phyloP scores from a whole-genome alignment of 2,329 filamentous ascomycete species.

The Trichoderma hamatum region DNA sequence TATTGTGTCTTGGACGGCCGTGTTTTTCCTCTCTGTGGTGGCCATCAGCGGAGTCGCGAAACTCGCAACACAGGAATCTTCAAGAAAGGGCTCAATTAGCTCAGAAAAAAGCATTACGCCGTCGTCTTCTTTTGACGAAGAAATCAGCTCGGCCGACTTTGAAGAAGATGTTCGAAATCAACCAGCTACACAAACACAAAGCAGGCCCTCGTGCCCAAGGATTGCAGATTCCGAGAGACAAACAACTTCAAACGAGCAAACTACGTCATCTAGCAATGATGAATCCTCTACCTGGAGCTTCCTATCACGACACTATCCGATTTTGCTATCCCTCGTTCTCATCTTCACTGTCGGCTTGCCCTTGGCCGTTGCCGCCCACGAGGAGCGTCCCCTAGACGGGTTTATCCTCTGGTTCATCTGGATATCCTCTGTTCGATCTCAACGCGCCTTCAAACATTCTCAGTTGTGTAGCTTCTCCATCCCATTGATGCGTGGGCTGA shows the following conservation, averaged over 20 bases:
- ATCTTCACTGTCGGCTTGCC: constrained; percentile 48
- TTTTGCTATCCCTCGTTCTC: constrained; percentile 39
- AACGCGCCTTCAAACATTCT: constrained; percentile 41
- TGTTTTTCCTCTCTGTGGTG: constrained; percentile 37
- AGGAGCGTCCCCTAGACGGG: constrained; percentile 49
- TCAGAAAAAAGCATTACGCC: constrained; percentile 1
- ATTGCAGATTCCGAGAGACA: constrained; percentile 19
- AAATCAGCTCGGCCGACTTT: not conserved
- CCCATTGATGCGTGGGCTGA: constrained; percentile 38
- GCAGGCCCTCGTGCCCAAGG: not conserved
- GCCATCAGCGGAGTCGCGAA: constrained; percentile 12
- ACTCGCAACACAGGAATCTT: not conserved
- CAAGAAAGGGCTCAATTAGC: constrained; percentile 8
- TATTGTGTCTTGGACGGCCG: constrained; percentile 36
- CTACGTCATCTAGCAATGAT: not conserved
- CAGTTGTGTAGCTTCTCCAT: constrained; percentile 7
- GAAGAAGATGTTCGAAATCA: not conserved
- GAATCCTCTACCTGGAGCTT: constrained; percentile 24
- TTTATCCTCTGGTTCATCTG: constrained; percentile 54
- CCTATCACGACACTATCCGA: constrained; percentile 30
- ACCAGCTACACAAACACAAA: not conserved
- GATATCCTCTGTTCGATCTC: constrained; percentile 46
- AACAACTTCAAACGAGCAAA: not conserved
- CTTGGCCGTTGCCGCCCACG: constrained; percentile 38
- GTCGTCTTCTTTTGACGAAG: not conserved